Evolutionary conservation across 257 asterid species (phyloP), one percentile per base, ranked within the genome.

Genomic region (Jasminum sambac): DNA sequence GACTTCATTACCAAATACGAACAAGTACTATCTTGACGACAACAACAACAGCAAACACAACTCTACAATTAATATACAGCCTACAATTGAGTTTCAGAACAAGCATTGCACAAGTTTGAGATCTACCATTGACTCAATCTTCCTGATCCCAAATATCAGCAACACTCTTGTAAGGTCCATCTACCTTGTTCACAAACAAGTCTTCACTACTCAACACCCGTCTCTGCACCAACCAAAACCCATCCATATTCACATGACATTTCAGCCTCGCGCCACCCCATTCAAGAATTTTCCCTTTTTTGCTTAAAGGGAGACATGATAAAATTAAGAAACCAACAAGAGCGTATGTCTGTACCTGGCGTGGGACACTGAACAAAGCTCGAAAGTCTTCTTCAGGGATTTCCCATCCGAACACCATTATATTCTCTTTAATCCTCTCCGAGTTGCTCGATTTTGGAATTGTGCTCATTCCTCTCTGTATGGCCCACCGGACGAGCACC

Each of bases 401-500:
- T 63, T 80, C 87, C 90, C 96, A 88, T 0, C 78, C 64, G 68
- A 87, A 87, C 1, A 90, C 89, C 9, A 68, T 79, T 23, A 82
- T 64, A 57, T 90, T 90, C 76, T 88, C 90, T 34, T 78, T 73
- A 61, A 88, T 88, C 75, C 89, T 78, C 1, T 85, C 82, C 1
- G 79, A 14, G 69, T 82, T 69, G 41, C 69, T 78, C 0, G 91
- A 86, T 73, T 86, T 88, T 0, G 96, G 96, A 24, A 90, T 85
- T 25, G 91, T 68, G 60, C 86, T 81, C 0, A 92, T 90, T 25
- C 96, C 92, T 74, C 97, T 88, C 17, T 88, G 91, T 14, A 90
- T 36, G 19, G 88, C 92, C 96, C 97, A 90, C 72, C 84, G 87
- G 71, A 85, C 84, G 2, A 88, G 90, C 50, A 90, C 96, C 64